phyloP scores from a whole-genome alignment of 352 stramenopile genomes.

The Pythium brachiatum region DNA sequence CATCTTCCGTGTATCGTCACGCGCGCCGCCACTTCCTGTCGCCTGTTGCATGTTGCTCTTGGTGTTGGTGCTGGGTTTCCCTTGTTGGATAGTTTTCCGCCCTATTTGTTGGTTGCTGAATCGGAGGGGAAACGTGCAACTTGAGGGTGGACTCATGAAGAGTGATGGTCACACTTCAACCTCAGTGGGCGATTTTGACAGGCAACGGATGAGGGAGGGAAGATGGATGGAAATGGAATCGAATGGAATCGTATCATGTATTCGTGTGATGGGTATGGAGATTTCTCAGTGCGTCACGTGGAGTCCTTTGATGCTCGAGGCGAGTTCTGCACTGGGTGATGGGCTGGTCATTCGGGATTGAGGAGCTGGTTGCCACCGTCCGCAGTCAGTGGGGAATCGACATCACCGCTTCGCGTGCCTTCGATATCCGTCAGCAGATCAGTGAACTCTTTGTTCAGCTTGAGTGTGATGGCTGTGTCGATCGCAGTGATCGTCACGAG shows the following conservation, averaged over 20 bases:
- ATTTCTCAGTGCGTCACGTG: not conserved
- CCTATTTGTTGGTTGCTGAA: constrained; percentile 14
- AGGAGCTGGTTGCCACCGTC: not conserved
- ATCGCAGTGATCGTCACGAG: not conserved
- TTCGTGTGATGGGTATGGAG: too few species aligned
- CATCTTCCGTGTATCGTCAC: not conserved
- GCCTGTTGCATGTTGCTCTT: constrained; percentile 1
- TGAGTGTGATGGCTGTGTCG: not conserved
- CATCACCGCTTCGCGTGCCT: not conserved
- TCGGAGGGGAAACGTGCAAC: constrained; percentile 25
- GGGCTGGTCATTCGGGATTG: not conserved
- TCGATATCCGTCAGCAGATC: not conserved
- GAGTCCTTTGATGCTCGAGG: too few species aligned
- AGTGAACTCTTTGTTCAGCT: not conserved
- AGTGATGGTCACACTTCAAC: not conserved
- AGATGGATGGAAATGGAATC: too few species aligned
- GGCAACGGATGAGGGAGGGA: too few species aligned
- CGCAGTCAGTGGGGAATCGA: too few species aligned
- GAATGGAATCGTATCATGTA: too few species aligned
- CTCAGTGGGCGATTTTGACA: too few species aligned
- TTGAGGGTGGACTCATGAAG: not conserved
- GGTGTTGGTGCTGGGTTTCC: not conserved
- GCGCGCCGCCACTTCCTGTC: not conserved
- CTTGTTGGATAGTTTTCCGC: constrained; percentile 11
- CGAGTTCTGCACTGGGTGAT: too few species aligned